Conservation (phyloP, 306 rosid species). For the Hylodesmum podocarpum region DNA sequence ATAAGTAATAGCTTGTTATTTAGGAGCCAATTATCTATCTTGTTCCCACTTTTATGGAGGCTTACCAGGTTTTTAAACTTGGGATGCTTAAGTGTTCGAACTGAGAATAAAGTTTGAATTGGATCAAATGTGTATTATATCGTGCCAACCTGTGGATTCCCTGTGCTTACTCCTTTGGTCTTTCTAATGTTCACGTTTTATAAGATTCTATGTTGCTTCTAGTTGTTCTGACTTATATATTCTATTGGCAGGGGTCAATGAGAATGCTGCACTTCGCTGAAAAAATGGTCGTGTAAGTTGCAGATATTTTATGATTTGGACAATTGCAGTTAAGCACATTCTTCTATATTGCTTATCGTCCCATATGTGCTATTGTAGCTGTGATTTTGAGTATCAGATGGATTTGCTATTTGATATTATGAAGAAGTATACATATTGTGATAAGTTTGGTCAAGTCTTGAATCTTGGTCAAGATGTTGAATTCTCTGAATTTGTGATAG, state of each 20-base stretch:
- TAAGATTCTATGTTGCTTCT: not conserved
- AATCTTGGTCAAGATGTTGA: not conserved
- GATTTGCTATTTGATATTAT: not conserved
- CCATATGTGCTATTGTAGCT: not conserved
- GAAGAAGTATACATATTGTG: not conserved
- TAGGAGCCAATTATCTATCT: not conserved
- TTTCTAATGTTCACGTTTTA: conserved; percentile 2
- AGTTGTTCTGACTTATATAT: conserved; percentile 18
- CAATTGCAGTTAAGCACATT: not conserved
- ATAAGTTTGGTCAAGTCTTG: not conserved
- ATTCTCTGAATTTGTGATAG: not conserved
- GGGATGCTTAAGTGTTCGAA: not conserved
- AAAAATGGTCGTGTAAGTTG: conserved; percentile 17
- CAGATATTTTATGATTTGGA: conserved; percentile 4
- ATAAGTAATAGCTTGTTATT: not conserved
- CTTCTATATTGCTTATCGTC: not conserved
- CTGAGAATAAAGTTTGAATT: not conserved
- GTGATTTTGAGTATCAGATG: conserved; percentile 1
- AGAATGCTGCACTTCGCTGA: conserved; percentile 8
- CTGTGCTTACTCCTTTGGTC: not conserved
- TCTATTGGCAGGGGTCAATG: conserved; percentile 45
- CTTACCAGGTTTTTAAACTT: not conserved
- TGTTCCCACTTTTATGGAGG: not conserved
- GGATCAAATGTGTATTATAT: not conserved
- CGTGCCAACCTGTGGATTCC: not conserved